Percentiles rank a stretch among this genome's conserved stretches.
These are phyloP conservation scores for Periconia sp. DNA, from an alignment of 2,329 filamentous ascomycete species.

Conservation along the genomic window DNA sequence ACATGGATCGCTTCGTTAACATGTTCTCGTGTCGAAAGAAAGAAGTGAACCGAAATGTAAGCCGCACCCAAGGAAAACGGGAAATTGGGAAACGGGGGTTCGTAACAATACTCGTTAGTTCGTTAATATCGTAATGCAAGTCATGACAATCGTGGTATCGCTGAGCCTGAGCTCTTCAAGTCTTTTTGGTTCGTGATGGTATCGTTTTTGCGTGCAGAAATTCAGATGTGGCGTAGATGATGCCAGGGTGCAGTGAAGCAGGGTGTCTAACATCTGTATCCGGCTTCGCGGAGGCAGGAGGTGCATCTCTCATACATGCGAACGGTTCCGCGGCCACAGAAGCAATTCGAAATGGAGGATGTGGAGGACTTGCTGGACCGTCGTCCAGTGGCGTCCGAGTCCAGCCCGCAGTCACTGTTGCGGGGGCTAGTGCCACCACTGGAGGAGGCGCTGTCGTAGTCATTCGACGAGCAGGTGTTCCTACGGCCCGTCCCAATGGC, in stretches of 20 bases:
- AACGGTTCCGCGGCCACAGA: conserved; percentile 47
- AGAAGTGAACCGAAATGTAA: conserved; percentile 10
- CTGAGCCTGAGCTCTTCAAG: conserved; percentile 46
- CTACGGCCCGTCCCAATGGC: conserved; percentile 67
- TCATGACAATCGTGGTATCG: conserved; percentile 37
- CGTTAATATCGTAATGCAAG: conserved; percentile 14
- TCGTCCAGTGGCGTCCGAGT: conserved; percentile 36
- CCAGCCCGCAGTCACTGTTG: conserved; percentile 54
- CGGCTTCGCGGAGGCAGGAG: conserved; percentile 50
- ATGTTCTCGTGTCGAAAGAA: conserved; percentile 13
- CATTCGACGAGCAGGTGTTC: conserved; percentile 53
- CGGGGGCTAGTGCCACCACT: conserved; percentile 64
- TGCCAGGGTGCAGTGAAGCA: conserved; percentile 6
- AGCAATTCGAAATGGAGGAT: conserved; percentile 37
- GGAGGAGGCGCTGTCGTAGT: conserved; percentile 57
- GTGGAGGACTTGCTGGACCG: conserved; percentile 43
- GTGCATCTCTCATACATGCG: conserved; percentile 51
- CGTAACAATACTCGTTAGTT: conserved; percentile 16
- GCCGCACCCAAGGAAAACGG: conserved; percentile 6
- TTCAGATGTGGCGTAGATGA: conserved; percentile 5
- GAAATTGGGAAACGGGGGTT: conserved; percentile 7
- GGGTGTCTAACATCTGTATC: conserved; percentile 37
- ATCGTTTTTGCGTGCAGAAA: conserved; percentile 17
- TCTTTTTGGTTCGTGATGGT: conserved; percentile 33
- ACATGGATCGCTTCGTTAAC: conserved; percentile 15